Conservation (phyloP, 345 rosid genomes). For the Melastoma malabathricum region DNA sequence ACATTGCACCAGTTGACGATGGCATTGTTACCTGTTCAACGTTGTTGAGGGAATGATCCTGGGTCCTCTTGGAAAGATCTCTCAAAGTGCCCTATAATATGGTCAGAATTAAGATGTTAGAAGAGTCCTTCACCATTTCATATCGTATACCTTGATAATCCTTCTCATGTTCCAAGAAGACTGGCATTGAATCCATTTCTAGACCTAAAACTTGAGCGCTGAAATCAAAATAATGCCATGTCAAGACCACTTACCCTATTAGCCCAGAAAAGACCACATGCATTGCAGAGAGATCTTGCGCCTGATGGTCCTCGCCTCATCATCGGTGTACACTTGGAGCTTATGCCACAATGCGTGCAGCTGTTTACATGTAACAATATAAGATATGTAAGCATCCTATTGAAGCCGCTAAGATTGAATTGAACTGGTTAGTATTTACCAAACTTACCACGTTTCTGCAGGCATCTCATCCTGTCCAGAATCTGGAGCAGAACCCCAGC, state of each 20-base stretch:
- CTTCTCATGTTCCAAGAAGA: too few relatives aligned
- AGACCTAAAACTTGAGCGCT: too few relatives aligned
- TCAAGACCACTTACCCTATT: constrained; percentile 47
- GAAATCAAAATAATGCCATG: neutral
- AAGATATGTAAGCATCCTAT: too few relatives aligned
- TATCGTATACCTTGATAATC: too few relatives aligned
- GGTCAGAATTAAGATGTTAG: constrained; percentile 4
- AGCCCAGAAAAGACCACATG: constrained; percentile 95
- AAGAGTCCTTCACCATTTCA: neutral
- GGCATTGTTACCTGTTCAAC: constrained; percentile 29
- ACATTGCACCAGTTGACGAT: neutral
- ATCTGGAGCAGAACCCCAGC: constrained; percentile 46
- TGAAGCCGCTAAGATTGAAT: neutral
- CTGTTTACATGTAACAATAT: constrained; percentile 16
- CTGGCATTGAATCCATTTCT: too few relatives aligned
- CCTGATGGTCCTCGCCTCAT: constrained; percentile 99
- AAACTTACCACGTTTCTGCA: constrained; percentile 57
- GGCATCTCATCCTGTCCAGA: constrained; percentile 59
- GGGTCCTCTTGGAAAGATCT: constrained; percentile 49
- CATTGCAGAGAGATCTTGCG: constrained; percentile 96
- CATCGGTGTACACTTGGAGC: constrained; percentile 87
- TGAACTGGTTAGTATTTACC: neutral
- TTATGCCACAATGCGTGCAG: constrained; percentile 81
- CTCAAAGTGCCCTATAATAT: constrained; percentile 46
- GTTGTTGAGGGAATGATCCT: constrained; percentile 31